A percentile compares a stretch with the other conserved stretches of the same genome.
These are phyloP conservation scores for Phellinidium pouzarii DNA, from an alignment of 1,284 basidiomycete genomes.

Conservation along the genomic window DNA sequence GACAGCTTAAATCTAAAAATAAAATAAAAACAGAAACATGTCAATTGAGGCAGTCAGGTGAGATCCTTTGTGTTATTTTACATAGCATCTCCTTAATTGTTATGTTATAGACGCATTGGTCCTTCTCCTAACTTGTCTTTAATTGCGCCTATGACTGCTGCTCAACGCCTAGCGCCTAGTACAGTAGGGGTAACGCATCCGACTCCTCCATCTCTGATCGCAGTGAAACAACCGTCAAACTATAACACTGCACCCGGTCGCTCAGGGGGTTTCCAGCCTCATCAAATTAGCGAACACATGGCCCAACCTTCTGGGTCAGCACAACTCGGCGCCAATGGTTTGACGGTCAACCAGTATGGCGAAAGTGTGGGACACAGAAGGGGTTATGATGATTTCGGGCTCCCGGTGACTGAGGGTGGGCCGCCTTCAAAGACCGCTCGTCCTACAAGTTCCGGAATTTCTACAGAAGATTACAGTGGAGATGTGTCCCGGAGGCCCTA, in stretches of 20 bases:
- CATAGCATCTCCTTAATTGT: neutral
- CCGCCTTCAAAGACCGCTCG: neutral
- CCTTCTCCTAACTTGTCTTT: conserved; percentile 57
- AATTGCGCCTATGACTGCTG: neutral
- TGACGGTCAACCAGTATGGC: conserved; percentile 1
- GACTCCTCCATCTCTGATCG: neutral
- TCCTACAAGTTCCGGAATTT: neutral
- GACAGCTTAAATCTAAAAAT: conserved; percentile 2
- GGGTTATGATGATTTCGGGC: conserved; percentile 17
- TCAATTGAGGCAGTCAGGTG: conserved; percentile 63
- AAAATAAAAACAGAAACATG: conserved; percentile 38
- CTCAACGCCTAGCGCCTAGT: conserved; percentile 6
- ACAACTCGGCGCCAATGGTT: neutral
- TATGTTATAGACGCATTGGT: conserved; percentile 56
- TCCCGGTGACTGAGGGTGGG: neutral
- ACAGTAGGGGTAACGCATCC: conserved; percentile 8
- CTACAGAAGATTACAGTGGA: neutral
- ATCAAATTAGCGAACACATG: neutral
- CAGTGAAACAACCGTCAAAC: conserved; percentile 5
- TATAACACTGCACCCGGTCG: conserved; percentile 11
- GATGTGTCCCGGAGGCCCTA: neutral
- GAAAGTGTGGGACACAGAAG: conserved; percentile 4
- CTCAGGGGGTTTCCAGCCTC: conserved; percentile 14
- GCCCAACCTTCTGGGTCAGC: conserved; percentile 5
- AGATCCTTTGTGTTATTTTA: conserved; percentile 16